Evolutionary conservation across 805 yeast species (phyloP).

Genomic region (Candida maris): DNA sequence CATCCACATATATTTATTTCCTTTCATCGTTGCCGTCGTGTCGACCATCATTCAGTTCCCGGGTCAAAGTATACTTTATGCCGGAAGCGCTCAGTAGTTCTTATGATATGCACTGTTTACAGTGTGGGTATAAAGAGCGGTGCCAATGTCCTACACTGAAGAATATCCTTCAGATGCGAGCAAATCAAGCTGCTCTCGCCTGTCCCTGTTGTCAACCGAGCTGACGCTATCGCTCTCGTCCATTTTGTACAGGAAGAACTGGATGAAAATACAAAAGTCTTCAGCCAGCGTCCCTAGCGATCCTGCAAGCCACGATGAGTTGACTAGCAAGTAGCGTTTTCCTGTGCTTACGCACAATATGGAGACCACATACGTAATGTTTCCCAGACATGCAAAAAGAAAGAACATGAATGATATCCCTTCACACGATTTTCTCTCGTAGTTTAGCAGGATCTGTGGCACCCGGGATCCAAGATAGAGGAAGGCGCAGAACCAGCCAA

Average conservation of each 20-base stretch:
- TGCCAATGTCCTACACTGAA: slow-evolving; percentile 3
- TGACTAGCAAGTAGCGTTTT: slow-evolving; percentile 66
- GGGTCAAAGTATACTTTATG: no score
- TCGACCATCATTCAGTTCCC: no score
- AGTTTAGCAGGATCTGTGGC: slow-evolving; percentile 88
- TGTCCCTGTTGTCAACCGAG: slow-evolving; percentile 17
- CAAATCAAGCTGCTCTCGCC: slow-evolving; percentile 11
- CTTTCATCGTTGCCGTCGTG: no score
- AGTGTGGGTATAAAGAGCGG: neutral
- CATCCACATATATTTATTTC: no score
- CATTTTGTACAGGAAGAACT: slow-evolving; percentile 71
- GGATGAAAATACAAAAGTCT: slow-evolving; percentile 81
- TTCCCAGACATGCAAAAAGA: slow-evolving; percentile 92
- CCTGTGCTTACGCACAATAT: slow-evolving; percentile 75
- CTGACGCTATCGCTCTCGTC: slow-evolving; percentile 29
- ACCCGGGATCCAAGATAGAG: slow-evolving; percentile 83
- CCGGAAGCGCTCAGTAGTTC: no score
- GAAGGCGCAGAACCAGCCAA: slow-evolving; percentile 78
- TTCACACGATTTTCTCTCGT: slow-evolving; percentile 84
- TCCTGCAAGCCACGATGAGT: slow-evolving; percentile 91
- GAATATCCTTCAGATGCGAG: slow-evolving; percentile 10
- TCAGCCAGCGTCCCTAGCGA: slow-evolving; percentile 80
- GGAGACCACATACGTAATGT: slow-evolving; percentile 83
- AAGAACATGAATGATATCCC: slow-evolving; percentile 93
- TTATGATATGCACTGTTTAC: no score